Percentiles rank a stretch among this genome's conserved stretches.
Evolutionary conservation across 352 stramenopile species (phyloP).

Genomic region (Pythium graminicola): DNA sequence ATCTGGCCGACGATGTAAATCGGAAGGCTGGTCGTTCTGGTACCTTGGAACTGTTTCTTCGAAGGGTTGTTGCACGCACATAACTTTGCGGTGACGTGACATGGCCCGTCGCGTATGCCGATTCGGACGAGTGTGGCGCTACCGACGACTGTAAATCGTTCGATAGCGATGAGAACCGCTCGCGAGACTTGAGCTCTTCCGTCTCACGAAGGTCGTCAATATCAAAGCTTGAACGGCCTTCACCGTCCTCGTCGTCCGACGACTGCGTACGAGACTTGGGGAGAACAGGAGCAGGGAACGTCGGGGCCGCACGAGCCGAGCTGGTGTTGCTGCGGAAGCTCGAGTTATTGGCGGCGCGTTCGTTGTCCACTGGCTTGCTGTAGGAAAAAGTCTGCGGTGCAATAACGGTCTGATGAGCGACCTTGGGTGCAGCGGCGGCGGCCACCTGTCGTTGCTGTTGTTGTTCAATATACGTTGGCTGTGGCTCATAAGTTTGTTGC

Average conservation of each 20-base stretch:
- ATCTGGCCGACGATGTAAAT: constrained; percentile 8
- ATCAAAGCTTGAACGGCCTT: constrained; percentile 71
- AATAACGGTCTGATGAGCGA: constrained; percentile 9
- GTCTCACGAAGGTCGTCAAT: constrained; percentile 75
- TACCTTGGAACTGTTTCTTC: constrained; percentile 35
- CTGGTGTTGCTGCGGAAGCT: constrained; percentile 11
- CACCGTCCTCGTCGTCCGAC: constrained; percentile 33
- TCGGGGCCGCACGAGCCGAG: constrained; percentile 21
- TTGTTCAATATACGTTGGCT: neutral
- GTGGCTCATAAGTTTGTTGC: constrained; percentile 1
- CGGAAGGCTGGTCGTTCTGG: constrained; percentile 11
- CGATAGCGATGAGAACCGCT: constrained; percentile 28
- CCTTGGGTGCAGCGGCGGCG: neutral
- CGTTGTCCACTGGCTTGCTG: constrained; percentile 18
- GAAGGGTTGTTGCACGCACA: constrained; percentile 58
- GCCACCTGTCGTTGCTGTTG: constrained; percentile 5
- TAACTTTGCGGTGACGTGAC: constrained; percentile 76
- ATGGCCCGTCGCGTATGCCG: constrained; percentile 30
- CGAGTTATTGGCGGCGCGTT: constrained; percentile 6
- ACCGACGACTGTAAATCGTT: constrained; percentile 8
- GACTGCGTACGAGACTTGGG: constrained; percentile 22
- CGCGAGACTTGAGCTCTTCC: constrained; percentile 42
- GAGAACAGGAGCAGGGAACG: constrained; percentile 34
- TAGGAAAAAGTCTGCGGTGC: constrained; percentile 14
- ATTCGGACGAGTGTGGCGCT: constrained; percentile 16